Conservation (phyloP, 805 yeast species). For the Schwanniomyces polymorphus region DNA sequence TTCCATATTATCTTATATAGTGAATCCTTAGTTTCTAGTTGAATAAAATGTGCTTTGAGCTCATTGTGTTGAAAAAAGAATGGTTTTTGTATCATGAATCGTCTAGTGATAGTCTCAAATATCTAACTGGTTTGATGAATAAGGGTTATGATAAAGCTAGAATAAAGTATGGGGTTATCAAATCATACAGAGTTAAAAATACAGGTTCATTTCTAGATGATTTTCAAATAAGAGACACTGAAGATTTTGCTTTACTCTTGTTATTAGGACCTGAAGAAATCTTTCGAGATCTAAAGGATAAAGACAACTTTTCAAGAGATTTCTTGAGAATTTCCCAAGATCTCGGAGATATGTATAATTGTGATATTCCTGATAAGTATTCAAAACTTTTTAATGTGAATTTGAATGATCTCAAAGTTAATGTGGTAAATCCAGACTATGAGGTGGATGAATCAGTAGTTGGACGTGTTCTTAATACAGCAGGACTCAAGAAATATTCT, state of each 20-base stretch:
- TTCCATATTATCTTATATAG: too few relatives aligned
- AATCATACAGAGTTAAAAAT: conserved; percentile 40
- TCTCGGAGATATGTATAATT: conserved; percentile 16
- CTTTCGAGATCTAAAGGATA: conserved; percentile 19
- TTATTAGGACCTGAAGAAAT: conserved; percentile 24
- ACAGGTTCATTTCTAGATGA: conserved; percentile 19
- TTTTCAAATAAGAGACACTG: conserved; percentile 18
- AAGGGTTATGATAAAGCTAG: conserved; percentile 51
- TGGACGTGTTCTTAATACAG: conserved; percentile 25
- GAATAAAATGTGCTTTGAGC: conserved; percentile 18
- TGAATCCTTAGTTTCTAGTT: too few relatives aligned
- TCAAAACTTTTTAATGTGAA: conserved; percentile 18
- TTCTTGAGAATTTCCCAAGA: conserved; percentile 18
- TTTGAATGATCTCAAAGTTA: conserved; percentile 14
- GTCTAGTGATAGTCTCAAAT: conserved; percentile 3
- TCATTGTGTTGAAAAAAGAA: conserved; percentile 18
- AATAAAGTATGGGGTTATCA: conserved; percentile 41
- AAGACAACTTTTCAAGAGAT: conserved; percentile 21
- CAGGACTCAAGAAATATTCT: conserved; percentile 13
- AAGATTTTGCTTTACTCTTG: conserved; percentile 19
- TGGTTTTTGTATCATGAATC: conserved; percentile 16
- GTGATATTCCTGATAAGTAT: conserved; percentile 26
- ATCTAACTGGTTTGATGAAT: conserved; percentile 39
- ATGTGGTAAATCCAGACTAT: conserved; percentile 14
- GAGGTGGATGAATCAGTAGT: conserved; percentile 13